Evolutionary conservation across 306 rosid genomes (phyloP).

Genomic region (Chamaecrista fasciculata): DNA sequence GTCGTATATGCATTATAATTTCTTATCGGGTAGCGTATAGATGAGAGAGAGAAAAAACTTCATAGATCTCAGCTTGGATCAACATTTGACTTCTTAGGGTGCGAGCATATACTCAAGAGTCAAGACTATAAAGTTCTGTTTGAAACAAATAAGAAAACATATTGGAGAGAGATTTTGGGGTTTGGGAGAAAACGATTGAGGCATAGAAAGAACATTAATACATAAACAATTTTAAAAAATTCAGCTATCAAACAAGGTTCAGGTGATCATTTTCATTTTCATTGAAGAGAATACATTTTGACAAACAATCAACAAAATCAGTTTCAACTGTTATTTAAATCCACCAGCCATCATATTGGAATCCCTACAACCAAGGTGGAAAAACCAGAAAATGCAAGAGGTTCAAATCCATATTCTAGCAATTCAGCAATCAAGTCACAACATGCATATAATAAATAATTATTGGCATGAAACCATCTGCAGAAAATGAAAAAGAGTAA

Average conservation of each 20-base stretch:
- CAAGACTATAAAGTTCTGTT: background rate
- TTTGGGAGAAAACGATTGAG: background rate
- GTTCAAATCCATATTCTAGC: slow-evolving; percentile 9
- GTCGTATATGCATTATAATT: background rate
- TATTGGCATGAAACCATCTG: background rate
- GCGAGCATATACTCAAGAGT: too few species aligned
- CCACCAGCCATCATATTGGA: background rate
- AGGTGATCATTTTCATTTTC: background rate
- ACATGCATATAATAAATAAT: background rate
- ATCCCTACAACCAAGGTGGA: background rate
- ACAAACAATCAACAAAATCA: slow-evolving; percentile 7
- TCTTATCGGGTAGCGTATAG: background rate
- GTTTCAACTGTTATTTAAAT: slow-evolving; percentile 3
- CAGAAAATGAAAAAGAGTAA: slow-evolving; percentile 21
- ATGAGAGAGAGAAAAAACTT: background rate
- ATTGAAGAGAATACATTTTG: slow-evolving; percentile 7
- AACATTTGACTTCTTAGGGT: background rate
- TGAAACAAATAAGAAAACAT: background rate
- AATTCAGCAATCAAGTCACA: background rate
- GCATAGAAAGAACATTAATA: background rate
- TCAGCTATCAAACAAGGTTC: background rate
- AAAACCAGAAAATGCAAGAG: background rate
- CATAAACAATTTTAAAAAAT: background rate
- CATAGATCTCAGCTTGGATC: background rate
- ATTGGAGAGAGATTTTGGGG: background rate